A percentile compares a stretch with the other conserved stretches of the same genome.
Conservation (phyloP, 306 rosid species). For the Coriaria nepalensis region DNA sequence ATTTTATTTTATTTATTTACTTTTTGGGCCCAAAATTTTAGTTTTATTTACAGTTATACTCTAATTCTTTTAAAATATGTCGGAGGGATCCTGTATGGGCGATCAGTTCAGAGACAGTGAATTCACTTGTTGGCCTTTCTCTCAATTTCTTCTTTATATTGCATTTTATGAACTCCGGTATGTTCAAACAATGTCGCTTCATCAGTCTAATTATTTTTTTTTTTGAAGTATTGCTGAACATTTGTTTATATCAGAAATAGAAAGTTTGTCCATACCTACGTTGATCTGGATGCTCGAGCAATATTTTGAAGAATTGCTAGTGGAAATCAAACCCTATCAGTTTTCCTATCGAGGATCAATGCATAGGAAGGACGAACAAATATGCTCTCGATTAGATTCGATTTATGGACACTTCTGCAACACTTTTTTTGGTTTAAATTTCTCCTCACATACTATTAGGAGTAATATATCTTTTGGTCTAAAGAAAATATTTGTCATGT, state of each 20-base stretch:
- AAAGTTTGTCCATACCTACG: too few species aligned
- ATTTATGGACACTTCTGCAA: background rate
- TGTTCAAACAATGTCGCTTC: conserved; percentile 14
- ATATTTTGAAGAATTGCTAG: too few species aligned
- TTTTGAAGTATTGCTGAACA: conserved; percentile 1
- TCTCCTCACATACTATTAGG: too few species aligned
- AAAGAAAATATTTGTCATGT: too few species aligned
- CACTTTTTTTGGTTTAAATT: background rate
- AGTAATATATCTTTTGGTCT: too few species aligned
- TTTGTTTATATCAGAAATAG: background rate
- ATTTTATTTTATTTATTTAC: too few species aligned
- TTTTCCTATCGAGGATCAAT: too few species aligned
- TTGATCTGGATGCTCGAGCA: too few species aligned
- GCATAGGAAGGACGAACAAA: too few species aligned
- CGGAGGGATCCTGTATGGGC: conserved; percentile 98
- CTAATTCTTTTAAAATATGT: conserved; percentile 11
- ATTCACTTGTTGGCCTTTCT: conserved; percentile 68
- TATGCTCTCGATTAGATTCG: too few species aligned
- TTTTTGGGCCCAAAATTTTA: too few species aligned
- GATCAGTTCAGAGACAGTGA: conserved; percentile 62
- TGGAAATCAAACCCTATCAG: too few species aligned
- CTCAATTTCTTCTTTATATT: conserved; percentile 73
- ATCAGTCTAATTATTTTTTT: background rate
- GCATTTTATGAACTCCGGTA: conserved; percentile 71
- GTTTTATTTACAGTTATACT: conserved; percentile 6